Base-by-base conservation (phyloP, 2,329 filamentous ascomycete genomes). In the Nannizzia gypsea region DNA sequence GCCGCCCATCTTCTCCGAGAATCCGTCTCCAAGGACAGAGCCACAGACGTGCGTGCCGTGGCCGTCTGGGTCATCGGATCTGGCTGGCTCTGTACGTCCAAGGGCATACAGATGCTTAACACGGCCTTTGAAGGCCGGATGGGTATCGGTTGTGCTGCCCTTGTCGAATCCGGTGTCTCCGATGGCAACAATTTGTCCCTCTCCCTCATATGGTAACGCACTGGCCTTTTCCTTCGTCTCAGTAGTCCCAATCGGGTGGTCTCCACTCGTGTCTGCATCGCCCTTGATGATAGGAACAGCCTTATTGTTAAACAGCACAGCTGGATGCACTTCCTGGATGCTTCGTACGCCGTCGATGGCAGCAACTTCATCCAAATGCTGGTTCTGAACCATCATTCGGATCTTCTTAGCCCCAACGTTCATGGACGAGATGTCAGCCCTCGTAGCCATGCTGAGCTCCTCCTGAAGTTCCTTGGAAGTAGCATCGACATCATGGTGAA, bases 1-100 rank as follows among this genome's bases (percentile, higher is more conserved):
- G 28, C 61, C 62, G 3, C 63, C 63, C 63, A 64, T 64, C 15
- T 57, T 36, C 13, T 46, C 44, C 1, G 62, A 59, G 2, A 40
- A 13, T 13, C 64, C 64, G 26, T 63, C 60, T 17, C 66, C 66
- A 20, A 67, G 63, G 13, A 64, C 62, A 8, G 64, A 67, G 13
- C 63, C 65, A 36, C 63, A 62, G 11, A 67, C 66, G 50, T 67
- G 65, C 1, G 66, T 67, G 17, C 66, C 66, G 46, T 67, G 66
- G 2, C 64, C 66, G 28, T 63, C 57, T 6, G 63, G 58, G 28
- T 66, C 62, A 36, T 65, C 63, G 6, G 59, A 13, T 22, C 52
- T 58, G 11, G 50, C 22, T 3, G 34, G 15, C 6, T 54, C 17
- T 13, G 50, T 54, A 3, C 60, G 56, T 36, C 64, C 62, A 17